phyloP scores from a whole-genome alignment of 805 yeast genomes.

The Candida berthetii region DNA sequence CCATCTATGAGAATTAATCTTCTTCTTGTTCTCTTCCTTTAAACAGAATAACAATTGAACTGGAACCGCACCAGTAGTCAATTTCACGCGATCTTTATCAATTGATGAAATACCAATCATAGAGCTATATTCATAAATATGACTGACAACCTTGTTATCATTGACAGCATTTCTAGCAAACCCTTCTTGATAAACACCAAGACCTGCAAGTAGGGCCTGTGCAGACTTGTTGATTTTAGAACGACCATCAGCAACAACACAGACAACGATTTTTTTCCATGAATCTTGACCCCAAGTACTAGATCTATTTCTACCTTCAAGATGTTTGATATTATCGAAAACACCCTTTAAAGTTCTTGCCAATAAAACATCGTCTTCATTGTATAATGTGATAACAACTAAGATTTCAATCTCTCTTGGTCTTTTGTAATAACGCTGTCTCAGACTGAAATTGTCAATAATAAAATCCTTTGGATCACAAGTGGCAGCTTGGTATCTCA shows the following conservation, averaged over 20 bases:
- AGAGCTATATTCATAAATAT: slow-evolving; percentile 89
- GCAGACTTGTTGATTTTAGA: slow-evolving; percentile 75
- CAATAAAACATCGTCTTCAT: slow-evolving; percentile 76
- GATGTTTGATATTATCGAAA: slow-evolving; percentile 76
- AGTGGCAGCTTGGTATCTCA: slow-evolving; percentile 93
- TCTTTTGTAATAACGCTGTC: slow-evolving; percentile 73
- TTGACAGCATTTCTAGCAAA: slow-evolving; percentile 90
- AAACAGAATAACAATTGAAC: slow-evolving; percentile 85
- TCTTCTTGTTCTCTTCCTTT: slow-evolving; percentile 83
- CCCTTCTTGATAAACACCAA: slow-evolving; percentile 94
- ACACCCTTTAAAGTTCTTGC: slow-evolving; percentile 89
- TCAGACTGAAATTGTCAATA: slow-evolving; percentile 59
- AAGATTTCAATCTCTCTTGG: slow-evolving; percentile 82
- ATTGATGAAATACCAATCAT: slow-evolving; percentile 78
- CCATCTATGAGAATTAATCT: slow-evolving; percentile 96
- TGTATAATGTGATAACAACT: slow-evolving; percentile 85
- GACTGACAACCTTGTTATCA: slow-evolving; percentile 75
- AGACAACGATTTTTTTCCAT: slow-evolving; percentile 91
- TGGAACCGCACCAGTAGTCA: slow-evolving; percentile 68
- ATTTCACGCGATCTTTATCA: slow-evolving; percentile 54
- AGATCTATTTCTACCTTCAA: slow-evolving; percentile 58
- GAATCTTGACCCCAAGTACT: slow-evolving; percentile 91
- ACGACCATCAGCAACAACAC: slow-evolving; percentile 90
- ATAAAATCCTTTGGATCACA: slow-evolving; percentile 78
- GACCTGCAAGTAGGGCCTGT: slow-evolving; percentile 71